These are phyloP conservation scores for Phlegmacium glaucopus DNA, from an alignment of 768 basidiomycete species.

Conservation along the genomic window DNA sequence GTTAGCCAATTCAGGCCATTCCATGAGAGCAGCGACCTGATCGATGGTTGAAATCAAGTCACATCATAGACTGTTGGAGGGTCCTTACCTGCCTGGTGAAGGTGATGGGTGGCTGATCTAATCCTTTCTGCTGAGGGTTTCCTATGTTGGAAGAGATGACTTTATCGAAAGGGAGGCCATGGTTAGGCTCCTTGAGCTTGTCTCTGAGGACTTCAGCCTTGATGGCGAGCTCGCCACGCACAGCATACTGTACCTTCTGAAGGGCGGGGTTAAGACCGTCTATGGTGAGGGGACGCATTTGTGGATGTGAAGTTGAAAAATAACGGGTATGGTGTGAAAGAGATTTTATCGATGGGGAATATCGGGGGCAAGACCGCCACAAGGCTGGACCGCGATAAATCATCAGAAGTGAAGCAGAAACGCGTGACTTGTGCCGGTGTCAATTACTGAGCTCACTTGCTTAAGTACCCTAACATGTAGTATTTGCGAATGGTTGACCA, in stretches of 20 bases:
- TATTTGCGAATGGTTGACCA: too few relatives aligned
- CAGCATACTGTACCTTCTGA: conserved; percentile 91
- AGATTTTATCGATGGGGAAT: conserved; percentile 16
- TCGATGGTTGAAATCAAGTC: background rate
- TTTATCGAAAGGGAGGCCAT: conserved; percentile 77
- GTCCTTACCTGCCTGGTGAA: conserved; percentile 83
- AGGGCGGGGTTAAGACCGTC: conserved; percentile 81
- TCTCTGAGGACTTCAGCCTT: conserved; percentile 84
- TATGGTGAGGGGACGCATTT: conserved; percentile 59
- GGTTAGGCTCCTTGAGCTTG: conserved; percentile 53
- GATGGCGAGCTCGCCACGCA: conserved; percentile 95
- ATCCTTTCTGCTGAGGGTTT: conserved; percentile 93
- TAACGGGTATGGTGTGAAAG: conserved; percentile 3
- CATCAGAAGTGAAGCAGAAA: background rate
- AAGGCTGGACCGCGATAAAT: conserved; percentile 13
- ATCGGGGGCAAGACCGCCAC: conserved; percentile 4
- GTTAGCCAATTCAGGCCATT: conserved; percentile 83
- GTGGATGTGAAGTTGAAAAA: conserved; percentile 13
- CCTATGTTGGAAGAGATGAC: conserved; percentile 97
- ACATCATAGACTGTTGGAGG: background rate
- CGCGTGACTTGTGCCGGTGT: conserved; percentile 2
- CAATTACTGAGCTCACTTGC: too few relatives aligned
- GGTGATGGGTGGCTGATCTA: conserved; percentile 91
- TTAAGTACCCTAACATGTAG: too few relatives aligned
- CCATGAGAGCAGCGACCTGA: conserved; percentile 86